Evolutionary conservation across 306 rosid species (phyloP).

Genomic region (Castanea sativa): DNA sequence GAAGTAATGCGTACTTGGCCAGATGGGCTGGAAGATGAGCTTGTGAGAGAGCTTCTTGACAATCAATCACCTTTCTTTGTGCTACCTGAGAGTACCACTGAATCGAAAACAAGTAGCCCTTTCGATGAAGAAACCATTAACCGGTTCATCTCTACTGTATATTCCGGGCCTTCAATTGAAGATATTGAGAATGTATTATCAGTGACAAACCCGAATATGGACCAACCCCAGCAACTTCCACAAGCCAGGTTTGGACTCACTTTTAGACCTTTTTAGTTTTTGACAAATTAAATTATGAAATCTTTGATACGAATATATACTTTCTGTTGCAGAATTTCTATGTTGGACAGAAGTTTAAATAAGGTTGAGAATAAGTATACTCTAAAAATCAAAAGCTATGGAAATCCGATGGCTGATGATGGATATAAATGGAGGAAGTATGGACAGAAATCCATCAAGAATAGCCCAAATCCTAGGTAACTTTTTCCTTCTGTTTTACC

Average conservation of each 20-base stretch:
- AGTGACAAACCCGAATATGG: slow-evolving; percentile 27
- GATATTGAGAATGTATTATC: slow-evolving; percentile 76
- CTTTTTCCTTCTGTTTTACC: background rate
- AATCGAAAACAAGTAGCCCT: slow-evolving; percentile 4
- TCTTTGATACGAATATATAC: background rate
- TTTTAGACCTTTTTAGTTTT: background rate
- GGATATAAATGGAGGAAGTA: slow-evolving; percentile 95
- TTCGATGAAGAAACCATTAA: slow-evolving; percentile 29
- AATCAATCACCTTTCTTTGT: slow-evolving; percentile 53
- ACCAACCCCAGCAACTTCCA: slow-evolving; percentile 44
- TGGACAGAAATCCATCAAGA: slow-evolving; percentile 88
- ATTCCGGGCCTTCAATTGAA: slow-evolving; percentile 70
- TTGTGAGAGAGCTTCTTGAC: slow-evolving; percentile 71
- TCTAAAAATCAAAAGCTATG: slow-evolving; percentile 77
- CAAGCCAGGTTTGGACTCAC: slow-evolving; percentile 41
- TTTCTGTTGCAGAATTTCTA: slow-evolving; percentile 47
- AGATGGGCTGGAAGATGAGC: slow-evolving; percentile 61
- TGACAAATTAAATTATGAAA: no score
- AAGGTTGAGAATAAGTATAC: slow-evolving; percentile 84
- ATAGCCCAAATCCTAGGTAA: slow-evolving; percentile 92
- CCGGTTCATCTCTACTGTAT: slow-evolving; percentile 42
- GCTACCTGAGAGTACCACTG: slow-evolving; percentile 25
- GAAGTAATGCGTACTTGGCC: slow-evolving; percentile 44
- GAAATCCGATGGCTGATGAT: slow-evolving; percentile 79
- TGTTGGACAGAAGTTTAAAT: slow-evolving; percentile 56